Evolutionary conservation across 1,139 yeast genomes (phyloP), one percentile per base, ranked within the genome.

Genomic region (Meyerozyma carpophila): DNA sequence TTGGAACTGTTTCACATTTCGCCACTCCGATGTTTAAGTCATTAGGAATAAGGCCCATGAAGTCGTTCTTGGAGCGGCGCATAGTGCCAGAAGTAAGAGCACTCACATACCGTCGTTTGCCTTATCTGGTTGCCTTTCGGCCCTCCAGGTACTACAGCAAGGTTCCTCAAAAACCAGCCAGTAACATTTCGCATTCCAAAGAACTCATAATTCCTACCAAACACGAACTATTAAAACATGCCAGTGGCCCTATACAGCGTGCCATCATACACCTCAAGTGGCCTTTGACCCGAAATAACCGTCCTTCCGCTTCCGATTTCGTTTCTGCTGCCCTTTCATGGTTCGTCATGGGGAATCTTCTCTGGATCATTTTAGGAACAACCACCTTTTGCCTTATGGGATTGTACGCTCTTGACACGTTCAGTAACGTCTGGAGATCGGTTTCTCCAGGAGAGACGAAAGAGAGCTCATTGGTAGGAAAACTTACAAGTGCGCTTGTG

Each of bases 281-380:
- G 86, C 72, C 81, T 1, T 61, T 81, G 31, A 73, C 77, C 24
- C 53, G 77, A 37, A 75, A 77, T 43, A 61, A 73, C 46, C 66
- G 80, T 38, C 82, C 52, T 32, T 45, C 81, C 4, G 71, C 76
- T 44, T 63, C 79, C 8, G 82, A 79, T 53, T 83, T 80, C 49
- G 56, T 75, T 7, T 75, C 83, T 0, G 84, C 86, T 0, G 66
- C 81, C 53, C 75, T 79, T 38, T 78, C 81, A 2, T 76, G 81
- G 79, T 50, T 76, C 38, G 73, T 78, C 11, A 65, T 77, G 70
- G 81, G 81, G 3, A 76, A 77, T 51, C 56, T 77, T 5, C 54
- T 79, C 18, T 81, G 86, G 86, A 59, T 81, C n/a, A 59, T 80
- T 0, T 57, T 81, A 39, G 85, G 86, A 3, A 81, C 87, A 2